Evolutionary conservation across 805 yeast species (phyloP).

Genomic region (Pichia nakasei): DNA sequence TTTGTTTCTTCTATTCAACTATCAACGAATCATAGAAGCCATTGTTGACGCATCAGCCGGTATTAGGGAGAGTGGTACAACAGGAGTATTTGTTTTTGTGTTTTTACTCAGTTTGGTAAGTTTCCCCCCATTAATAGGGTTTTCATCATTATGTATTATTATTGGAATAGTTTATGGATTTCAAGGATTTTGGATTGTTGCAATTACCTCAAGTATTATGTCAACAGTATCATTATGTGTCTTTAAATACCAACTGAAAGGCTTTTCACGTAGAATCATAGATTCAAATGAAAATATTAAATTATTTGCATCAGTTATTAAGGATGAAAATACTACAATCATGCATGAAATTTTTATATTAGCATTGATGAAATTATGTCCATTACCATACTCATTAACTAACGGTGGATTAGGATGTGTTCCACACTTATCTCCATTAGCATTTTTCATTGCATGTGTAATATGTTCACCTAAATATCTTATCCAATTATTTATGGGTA

Average conservation of each 20-base stretch:
- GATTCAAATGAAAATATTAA: conserved; percentile 54
- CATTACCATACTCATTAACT: conserved; percentile 85
- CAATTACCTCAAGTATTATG: conserved; percentile 62
- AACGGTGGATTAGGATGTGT: conserved; percentile 90
- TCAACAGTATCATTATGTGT: conserved; percentile 65
- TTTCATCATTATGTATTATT: conserved; percentile 54
- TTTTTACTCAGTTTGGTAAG: conserved; percentile 54
- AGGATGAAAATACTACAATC: conserved; percentile 33
- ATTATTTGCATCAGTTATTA: conserved; percentile 66
- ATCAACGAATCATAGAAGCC: conserved; percentile 27
- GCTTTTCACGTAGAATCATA: conserved; percentile 53
- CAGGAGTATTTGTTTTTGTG: conserved; percentile 35
- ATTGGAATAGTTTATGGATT: conserved; percentile 83
- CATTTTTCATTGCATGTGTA: conserved; percentile 62
- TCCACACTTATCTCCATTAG: conserved; percentile 57
- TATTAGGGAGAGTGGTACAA: conserved; percentile 26
- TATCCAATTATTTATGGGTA: conserved; percentile 72
- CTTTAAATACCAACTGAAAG: conserved; percentile 50
- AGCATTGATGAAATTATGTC: conserved; percentile 73
- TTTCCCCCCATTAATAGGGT: conserved; percentile 89
- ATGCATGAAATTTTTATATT: conserved; percentile 58
- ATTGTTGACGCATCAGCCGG: conserved; percentile 37
- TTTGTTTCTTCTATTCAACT: conserved; percentile 22
- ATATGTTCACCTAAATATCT: conserved; percentile 76
- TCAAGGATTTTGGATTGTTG: conserved; percentile 73